These are phyloP conservation scores for Wickerhamomyces silvicola DNA, from an alignment of 805 yeast genomes.

Conservation along the genomic window DNA sequence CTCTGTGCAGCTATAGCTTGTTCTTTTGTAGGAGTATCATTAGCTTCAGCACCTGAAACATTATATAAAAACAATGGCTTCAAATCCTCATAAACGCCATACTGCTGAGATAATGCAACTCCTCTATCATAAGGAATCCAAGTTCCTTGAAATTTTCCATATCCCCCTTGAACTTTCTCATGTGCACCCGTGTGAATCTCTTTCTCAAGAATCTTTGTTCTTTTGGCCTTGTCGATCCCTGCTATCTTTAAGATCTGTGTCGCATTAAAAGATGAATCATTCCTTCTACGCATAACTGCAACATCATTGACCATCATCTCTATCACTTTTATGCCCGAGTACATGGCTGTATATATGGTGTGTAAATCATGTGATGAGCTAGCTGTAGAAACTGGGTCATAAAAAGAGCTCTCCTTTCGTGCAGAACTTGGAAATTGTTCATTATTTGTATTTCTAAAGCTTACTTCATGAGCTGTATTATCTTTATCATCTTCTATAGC, in stretches of 20 bases:
- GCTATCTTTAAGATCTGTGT: constrained; percentile 78
- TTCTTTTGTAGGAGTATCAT: constrained; percentile 42
- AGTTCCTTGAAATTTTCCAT: constrained; percentile 80
- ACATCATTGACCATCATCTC: constrained; percentile 62
- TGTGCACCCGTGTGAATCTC: constrained; percentile 66
- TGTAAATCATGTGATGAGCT: constrained; percentile 10
- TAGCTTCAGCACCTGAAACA: constrained; percentile 26
- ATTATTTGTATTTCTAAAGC: constrained; percentile 11
- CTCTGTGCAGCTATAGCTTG: constrained; percentile 35
- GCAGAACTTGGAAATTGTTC: too few relatives aligned
- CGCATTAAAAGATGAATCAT: constrained; percentile 78
- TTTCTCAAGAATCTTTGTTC: constrained; percentile 69
- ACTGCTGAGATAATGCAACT: constrained; percentile 44
- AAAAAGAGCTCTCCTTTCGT: too few relatives aligned
- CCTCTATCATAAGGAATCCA: constrained; percentile 78
- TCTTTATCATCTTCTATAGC: not conserved
- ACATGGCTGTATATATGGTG: constrained; percentile 66
- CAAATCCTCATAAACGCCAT: constrained; percentile 57
- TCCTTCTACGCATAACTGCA: constrained; percentile 71
- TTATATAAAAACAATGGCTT: constrained; percentile 55
- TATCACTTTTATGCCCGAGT: constrained; percentile 79
- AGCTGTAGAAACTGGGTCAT: too few relatives aligned
- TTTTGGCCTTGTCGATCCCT: constrained; percentile 68
- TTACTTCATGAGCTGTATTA: constrained; percentile 6
- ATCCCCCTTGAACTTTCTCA: constrained; percentile 81